These are phyloP conservation scores for Mycena sp. DNA, from an alignment of 1,284 basidiomycete genomes.

Conservation along the genomic window DNA sequence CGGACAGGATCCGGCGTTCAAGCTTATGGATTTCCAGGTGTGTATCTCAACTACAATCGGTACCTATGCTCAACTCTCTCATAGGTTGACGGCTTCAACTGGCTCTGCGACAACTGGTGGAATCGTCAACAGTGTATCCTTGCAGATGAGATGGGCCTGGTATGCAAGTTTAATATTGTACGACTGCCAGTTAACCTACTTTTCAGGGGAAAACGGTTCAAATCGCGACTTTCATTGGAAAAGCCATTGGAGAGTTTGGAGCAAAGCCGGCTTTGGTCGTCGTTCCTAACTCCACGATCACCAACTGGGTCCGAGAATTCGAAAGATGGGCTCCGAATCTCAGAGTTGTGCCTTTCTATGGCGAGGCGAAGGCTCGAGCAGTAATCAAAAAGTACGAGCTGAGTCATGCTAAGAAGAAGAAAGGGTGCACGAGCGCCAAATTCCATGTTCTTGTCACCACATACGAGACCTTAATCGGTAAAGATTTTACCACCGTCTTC, in stretches of 20 bases:
- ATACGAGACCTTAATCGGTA: conserved; percentile 82
- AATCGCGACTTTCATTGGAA: conserved; percentile 88
- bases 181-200: conserved; percentile 28
- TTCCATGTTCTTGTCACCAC: conserved; percentile 91
- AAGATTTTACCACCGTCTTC: conserved; percentile 82
- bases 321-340: conserved; percentile 90
- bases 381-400: conserved; percentile 89
- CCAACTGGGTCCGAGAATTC: conserved; percentile 91
- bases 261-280: conserved; percentile 88
- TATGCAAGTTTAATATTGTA: conserved; percentile 48
- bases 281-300: conserved; percentile 94
- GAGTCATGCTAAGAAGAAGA: conserved; percentile 61
- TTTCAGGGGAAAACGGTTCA: conserved; percentile 92
- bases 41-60: conserved; percentile 26
- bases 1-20: conserved; percentile 69
- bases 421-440: conserved; percentile 66
- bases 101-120: conserved; percentile 93
- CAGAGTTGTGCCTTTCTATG: conserved; percentile 85
- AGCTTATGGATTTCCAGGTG: conserved; percentile 90
- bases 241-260: conserved; percentile 69
- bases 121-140: conserved; percentile 89
- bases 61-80: not conserved
- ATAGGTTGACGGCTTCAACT: conserved; percentile 92
- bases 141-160: conserved; percentile 98
- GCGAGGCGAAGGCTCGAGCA: conserved; percentile 82